Evolutionary conservation across 1,139 yeast species (phyloP).

Genomic region (Saccharomycopsis hybrid): DNA sequence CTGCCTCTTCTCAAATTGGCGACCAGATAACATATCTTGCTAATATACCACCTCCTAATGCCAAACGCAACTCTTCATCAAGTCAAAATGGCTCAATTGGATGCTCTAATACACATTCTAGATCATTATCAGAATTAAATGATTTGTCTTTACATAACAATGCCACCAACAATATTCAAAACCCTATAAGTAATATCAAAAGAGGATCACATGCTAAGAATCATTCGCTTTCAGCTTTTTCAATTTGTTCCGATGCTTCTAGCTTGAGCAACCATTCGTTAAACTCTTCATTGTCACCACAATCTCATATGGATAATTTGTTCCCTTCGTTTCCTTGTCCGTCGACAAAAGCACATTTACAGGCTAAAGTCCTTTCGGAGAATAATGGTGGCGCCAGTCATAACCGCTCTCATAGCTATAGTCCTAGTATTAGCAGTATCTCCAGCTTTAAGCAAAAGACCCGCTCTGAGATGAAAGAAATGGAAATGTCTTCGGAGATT

Average conservation of each 20-base stretch:
- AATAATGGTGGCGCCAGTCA: background rate
- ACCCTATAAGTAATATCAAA: too few species aligned
- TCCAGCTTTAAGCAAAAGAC: background rate
- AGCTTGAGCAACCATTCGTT: background rate
- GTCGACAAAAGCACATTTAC: background rate
- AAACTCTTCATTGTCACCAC: conserved; percentile 5
- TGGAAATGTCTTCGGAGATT: conserved; percentile 16
- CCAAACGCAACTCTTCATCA: conserved; percentile 4
- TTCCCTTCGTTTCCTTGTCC: conserved; percentile 1
- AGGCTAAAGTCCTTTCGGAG: background rate
- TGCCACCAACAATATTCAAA: too few species aligned
- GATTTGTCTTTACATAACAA: background rate
- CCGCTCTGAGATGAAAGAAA: conserved; percentile 14
- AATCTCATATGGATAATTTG: background rate
- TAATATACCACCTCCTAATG: conserved; percentile 10
- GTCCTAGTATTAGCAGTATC: conserved; percentile 12
- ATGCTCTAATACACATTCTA: conserved; percentile 1
- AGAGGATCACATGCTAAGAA: conserved; percentile 2
- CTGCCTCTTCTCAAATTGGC: background rate
- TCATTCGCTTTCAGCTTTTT: conserved; percentile 2
- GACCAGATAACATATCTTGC: conserved; percentile 8
- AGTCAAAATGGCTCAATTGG: background rate
- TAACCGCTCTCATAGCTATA: conserved; percentile 8
- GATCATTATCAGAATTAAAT: conserved; percentile 6
- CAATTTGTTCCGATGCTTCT: conserved; percentile 7